Evolutionary conservation across 176 grass and related monocot species (phyloP), one percentile per base, ranked within the genome.

Genomic region (Oryza nivara): DNA sequence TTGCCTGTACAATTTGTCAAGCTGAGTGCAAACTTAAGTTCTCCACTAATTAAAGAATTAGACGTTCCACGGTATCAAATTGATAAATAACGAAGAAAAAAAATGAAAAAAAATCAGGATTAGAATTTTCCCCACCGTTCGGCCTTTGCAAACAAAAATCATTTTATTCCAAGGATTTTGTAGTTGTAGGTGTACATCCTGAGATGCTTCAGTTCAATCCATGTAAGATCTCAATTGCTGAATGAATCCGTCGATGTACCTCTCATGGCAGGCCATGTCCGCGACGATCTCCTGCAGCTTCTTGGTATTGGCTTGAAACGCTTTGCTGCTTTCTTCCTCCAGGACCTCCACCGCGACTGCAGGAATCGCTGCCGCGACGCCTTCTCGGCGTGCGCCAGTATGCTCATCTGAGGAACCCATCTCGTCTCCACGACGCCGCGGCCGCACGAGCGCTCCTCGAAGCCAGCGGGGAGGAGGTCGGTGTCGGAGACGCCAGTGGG

Each of bases 401-500:
- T 20, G 5, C 68, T 35, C 25, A 91, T 38, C 70, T 94, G 92
- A 11, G 86, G 86, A 9, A 84, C 73, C 92, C 92, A 94, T 20
- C 72, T 63, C 17, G 4, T 73, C 4, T 72, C 12, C n/a, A 90
- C 84, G 14, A 84, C 1, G 63, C 90, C 90, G 4, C 67, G 41
- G 2, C 14, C 11, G 38, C 63, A 22, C 0, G n/a, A 48, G 20
- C 88, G 74, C 45, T 83, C 90, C 44, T 36, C 9, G 74, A 90
- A 92, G 3, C 87, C 89, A 2, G 17, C 48, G 0, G 87, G 85
- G 5, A 91, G 10, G 13, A 87, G 3, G 26, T 15, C 67, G 0
- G 15, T 16, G 65, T 58, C 45, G 4, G 4, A 9, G 44, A 68
- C 70, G 16, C 67, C 76, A 12, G 0, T 9, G 14, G 82, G 90